Percentiles rank a stretch among this genome's conserved stretches.
Conservation (phyloP, 2,329 filamentous ascomycete species). For the Kalmusia sp. region DNA sequence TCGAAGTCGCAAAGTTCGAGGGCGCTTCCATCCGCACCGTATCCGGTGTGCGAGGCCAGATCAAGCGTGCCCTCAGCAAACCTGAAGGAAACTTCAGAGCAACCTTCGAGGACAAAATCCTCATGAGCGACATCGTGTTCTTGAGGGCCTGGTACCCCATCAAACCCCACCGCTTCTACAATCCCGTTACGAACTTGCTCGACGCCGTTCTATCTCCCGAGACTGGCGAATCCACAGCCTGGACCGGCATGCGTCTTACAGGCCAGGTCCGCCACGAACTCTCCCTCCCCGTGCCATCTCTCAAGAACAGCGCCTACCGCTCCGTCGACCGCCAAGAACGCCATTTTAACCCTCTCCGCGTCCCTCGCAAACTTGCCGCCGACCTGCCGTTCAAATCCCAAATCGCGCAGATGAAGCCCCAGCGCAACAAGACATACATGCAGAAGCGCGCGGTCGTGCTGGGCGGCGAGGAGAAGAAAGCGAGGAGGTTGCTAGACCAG, state of each 20-base stretch:
- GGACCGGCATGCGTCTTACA: conserved; percentile 93
- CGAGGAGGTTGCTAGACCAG: conserved; percentile 89
- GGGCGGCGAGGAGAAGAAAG: conserved; percentile 83
- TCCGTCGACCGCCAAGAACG: conserved; percentile 60
- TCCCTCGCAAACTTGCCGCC: conserved; percentile 81
- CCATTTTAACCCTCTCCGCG: conserved; percentile 67
- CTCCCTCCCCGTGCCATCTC: conserved; percentile 76
- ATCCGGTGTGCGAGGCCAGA: conserved; percentile 92
- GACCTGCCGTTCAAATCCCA: conserved; percentile 93
- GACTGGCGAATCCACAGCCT: conserved; percentile 56
- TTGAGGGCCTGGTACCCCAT: conserved; percentile 96
- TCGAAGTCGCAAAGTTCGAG: conserved; percentile 98
- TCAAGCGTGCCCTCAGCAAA: conserved; percentile 92
- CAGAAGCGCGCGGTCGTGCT: conserved; percentile 95
- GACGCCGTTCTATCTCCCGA: conserved; percentile 53
- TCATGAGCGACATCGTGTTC: conserved; percentile 97
- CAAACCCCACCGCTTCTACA: conserved; percentile 95
- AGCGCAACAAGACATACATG: conserved; percentile 84
- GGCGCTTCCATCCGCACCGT: conserved; percentile 95
- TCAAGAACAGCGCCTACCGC: conserved; percentile 86
- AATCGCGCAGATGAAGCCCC: conserved; percentile 80
- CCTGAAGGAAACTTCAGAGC: conserved; percentile 96
- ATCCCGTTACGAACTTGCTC: conserved; percentile 91
- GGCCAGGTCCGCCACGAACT: conserved; percentile 85
- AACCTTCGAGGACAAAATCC: conserved; percentile 97